A percentile compares a stretch with the other conserved stretches of the same genome.
Conservation (phyloP, 768 basidiomycete genomes). For the Tricholoma furcatifolium region DNA sequence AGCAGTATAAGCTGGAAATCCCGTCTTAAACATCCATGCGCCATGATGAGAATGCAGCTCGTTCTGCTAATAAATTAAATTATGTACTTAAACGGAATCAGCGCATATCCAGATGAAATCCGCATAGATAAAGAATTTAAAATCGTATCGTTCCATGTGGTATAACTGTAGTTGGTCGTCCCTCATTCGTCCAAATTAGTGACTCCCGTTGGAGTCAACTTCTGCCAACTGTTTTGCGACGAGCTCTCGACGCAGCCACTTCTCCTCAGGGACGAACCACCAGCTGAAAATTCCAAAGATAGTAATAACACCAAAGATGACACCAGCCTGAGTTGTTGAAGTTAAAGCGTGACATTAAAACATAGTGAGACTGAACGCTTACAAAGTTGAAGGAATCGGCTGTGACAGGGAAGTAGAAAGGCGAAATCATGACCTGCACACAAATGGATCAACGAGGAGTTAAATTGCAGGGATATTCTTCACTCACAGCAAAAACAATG, state of each 20-base stretch:
- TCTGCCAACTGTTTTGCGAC: conserved; percentile 48
- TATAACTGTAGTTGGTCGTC: no score
- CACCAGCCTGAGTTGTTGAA: conserved; percentile 50
- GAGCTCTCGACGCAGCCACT: conserved; percentile 74
- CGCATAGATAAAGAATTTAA: no score
- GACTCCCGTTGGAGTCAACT: conserved; percentile 12
- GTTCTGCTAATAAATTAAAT: no score
- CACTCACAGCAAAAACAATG: conserved; percentile 70
- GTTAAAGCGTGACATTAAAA: not conserved
- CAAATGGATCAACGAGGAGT: conserved; percentile 7
- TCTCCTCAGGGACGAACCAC: conserved; percentile 76
- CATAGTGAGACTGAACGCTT: conserved; percentile 27
- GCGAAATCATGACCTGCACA: conserved; percentile 74
- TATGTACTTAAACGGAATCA: no score
- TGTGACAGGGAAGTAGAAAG: conserved; percentile 83
- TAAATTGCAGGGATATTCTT: not conserved
- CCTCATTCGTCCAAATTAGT: no score
- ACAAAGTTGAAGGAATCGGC: conserved; percentile 84
- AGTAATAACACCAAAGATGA: conserved; percentile 79
- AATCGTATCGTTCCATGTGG: no score
- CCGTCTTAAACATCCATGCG: no score
- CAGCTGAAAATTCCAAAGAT: conserved; percentile 75
- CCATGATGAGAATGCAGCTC: no score
- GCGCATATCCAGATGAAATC: no score
- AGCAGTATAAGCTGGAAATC: no score